Evolutionary conservation across 2,329 filamentous ascomycete genomes (phyloP).

Genomic region (Trichoderma atroviride): DNA sequence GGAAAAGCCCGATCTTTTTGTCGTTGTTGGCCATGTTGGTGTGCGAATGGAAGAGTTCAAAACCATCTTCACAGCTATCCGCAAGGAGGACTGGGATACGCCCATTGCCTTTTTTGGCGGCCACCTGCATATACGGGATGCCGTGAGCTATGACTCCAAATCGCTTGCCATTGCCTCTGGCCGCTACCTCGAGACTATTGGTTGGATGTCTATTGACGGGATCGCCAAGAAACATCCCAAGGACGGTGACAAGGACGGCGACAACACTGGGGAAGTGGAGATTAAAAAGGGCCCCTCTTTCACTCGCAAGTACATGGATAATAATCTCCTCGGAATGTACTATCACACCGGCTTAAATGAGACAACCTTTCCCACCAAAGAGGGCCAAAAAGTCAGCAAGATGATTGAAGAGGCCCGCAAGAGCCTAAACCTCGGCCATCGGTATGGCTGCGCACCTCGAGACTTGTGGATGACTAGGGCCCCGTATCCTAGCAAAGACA

Average conservation of each 20-base stretch:
- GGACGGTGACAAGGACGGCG: slow-evolving; percentile 26
- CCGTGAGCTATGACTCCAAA: slow-evolving; percentile 74
- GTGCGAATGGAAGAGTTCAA: slow-evolving; percentile 79
- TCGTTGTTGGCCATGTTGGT: slow-evolving; percentile 84
- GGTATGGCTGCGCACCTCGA: slow-evolving; percentile 80
- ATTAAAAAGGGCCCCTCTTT: slow-evolving; percentile 58
- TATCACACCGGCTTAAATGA: slow-evolving; percentile 76
- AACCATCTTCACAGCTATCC: slow-evolving; percentile 75
- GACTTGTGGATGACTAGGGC: slow-evolving; percentile 81
- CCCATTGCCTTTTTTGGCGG: slow-evolving; percentile 93
- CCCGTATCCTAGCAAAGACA: slow-evolving; percentile 71
- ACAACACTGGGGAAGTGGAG: slow-evolving; percentile 33
- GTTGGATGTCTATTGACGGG: slow-evolving; percentile 85
- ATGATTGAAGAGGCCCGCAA: slow-evolving; percentile 72
- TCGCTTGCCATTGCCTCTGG: slow-evolving; percentile 83
- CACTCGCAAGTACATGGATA: slow-evolving; percentile 85
- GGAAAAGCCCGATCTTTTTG: slow-evolving; percentile 84
- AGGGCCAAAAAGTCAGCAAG: slow-evolving; percentile 70
- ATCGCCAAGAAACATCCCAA: slow-evolving; percentile 42
- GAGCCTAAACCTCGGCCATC: slow-evolving; percentile 69
- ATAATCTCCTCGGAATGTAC: slow-evolving; percentile 82
- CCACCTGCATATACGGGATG: slow-evolving; percentile 86
- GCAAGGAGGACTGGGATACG: slow-evolving; percentile 73
- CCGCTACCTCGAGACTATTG: slow-evolving; percentile 92
- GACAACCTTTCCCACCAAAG: slow-evolving; percentile 72